Evolutionary conservation across 2,329 filamentous ascomycete species (phyloP), one percentile per base, ranked within the genome.

Genomic region (Annulohypoxylon truncatum): DNA sequence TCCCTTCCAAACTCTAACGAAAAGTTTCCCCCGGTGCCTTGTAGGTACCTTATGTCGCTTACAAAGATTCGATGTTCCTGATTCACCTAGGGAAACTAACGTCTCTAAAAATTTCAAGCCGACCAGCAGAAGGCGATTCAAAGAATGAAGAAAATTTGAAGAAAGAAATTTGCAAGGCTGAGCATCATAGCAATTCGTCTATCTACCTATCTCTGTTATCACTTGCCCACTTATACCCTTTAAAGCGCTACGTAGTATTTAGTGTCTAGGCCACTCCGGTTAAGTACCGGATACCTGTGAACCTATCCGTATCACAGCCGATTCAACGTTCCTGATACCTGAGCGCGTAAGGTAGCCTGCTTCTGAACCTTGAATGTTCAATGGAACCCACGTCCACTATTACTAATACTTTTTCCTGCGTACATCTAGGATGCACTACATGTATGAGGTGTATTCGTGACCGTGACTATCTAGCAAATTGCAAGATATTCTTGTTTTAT

Each of bases 141-240:
- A 8, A 38, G 35, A 38, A 38, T 38, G n/a, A 50, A 15, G 22
- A 29, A 28, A 31, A 12, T 46, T 55, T 33, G 15, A 46, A 24
- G 38, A 33, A 46, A 46, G 38, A 42, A 53, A 53, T 55, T 55
- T 55, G 26, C 52, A 46, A 55, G 52, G 52, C 52, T 55, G 52
- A 55, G 52, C 12, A 15, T 22, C 51, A 54, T 44, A 54, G 31
- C 18, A 53, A 53, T 54, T 9, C 24, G 18, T 44, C 24, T 42
- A 55, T 55, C 38, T 29, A 31, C 28, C 22, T 29, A 31, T 22
- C 22, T n/a, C 13, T 20, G 24, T 44, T 44, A 55, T 42, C 52
- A 22, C 35, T 55, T 20, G 7, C 15, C 6, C 20, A 55, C 52
- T 33, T 20, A 8, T 15, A 46, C 26, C 26, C 33, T 13, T 20